Conservation (phyloP, 2,329 filamentous ascomycete genomes). For the Sclerotinia subarctica region DNA sequence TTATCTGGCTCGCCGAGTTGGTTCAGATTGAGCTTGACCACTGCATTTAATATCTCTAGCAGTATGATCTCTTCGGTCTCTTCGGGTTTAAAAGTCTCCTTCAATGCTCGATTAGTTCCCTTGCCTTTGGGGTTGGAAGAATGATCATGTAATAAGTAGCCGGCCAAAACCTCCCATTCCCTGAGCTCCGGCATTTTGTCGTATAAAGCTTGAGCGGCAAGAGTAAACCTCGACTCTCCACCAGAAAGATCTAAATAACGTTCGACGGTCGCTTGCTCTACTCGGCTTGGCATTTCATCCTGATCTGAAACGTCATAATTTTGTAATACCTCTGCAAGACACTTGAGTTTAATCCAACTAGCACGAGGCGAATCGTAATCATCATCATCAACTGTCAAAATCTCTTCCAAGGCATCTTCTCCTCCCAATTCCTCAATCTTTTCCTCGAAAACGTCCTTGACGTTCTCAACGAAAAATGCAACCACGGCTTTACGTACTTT, state of each 20-base stretch:
- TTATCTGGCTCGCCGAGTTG: conserved; percentile 64
- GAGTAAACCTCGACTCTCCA: conserved; percentile 76
- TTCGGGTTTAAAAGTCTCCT: conserved; percentile 33
- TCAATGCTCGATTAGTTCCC: conserved; percentile 56
- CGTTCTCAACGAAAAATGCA: conserved; percentile 83
- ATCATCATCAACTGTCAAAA: conserved; percentile 66
- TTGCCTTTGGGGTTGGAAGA: conserved; percentile 62
- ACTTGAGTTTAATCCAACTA: conserved; percentile 91
- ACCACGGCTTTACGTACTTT: conserved; percentile 86
- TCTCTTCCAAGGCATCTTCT: conserved; percentile 70
- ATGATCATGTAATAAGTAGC: conserved; percentile 91
- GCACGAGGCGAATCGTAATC: conserved; percentile 72
- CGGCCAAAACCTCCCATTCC: conserved; percentile 84
- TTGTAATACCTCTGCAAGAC: conserved; percentile 77
- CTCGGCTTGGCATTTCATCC: conserved; percentile 52
- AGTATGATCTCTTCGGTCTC: conserved; percentile 73
- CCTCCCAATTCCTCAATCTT: conserved; percentile 84
- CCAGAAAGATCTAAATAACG: conserved; percentile 56
- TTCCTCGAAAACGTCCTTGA: conserved; percentile 74
- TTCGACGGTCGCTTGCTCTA: conserved; percentile 42
- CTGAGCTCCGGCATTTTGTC: conserved; percentile 76
- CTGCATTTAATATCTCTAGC: conserved; percentile 79
- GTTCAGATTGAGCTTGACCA: conserved; percentile 71
- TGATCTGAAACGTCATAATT: conserved; percentile 73
- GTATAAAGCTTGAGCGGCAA: conserved; percentile 82